Conservation (phyloP, 495 filamentous ascomycete genomes). For the Daldinia grandis region DNA sequence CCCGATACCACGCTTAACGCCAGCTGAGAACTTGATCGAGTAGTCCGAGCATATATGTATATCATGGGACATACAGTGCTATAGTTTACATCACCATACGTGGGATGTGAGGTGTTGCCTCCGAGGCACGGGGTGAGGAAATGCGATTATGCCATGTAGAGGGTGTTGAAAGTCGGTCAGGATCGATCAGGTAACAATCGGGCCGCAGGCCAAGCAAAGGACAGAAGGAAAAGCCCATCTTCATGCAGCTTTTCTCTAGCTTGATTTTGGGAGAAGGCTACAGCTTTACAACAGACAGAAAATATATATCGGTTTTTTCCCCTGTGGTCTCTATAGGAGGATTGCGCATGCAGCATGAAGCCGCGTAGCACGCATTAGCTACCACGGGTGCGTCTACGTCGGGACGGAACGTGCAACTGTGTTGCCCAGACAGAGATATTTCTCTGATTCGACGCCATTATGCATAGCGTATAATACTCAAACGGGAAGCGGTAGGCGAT, state of each 20-base stretch:
- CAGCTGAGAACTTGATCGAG: constrained; percentile 17
- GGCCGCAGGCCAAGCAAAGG: constrained; percentile 32
- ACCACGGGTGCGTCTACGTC: constrained; percentile 25
- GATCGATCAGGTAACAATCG: constrained; percentile 37
- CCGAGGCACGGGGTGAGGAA: constrained; percentile 10
- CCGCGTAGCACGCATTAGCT: constrained; percentile 25
- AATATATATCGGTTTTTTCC: background rate
- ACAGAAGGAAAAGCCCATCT: constrained; percentile 12
- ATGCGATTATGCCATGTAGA: constrained; percentile 14
- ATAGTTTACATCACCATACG: constrained; percentile 26
- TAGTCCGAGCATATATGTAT: constrained; percentile 14
- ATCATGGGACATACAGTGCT: background rate
- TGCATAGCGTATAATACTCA: constrained; percentile 29
- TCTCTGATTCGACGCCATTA: constrained; percentile 27
- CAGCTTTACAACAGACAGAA: constrained; percentile 14
- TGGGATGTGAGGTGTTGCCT: constrained; percentile 12
- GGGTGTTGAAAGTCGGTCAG: constrained; percentile 23
- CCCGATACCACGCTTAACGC: constrained; percentile 29
- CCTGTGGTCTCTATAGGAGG: constrained; percentile 10
- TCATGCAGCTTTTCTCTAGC: constrained; percentile 19
- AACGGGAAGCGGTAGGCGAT: constrained; percentile 39
- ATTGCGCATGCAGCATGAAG: constrained; percentile 18
- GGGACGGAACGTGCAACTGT: constrained; percentile 26
- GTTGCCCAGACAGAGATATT: constrained; percentile 16
- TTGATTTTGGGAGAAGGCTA: constrained; percentile 2